Evolutionary conservation across 2,329 filamentous ascomycete genomes (phyloP), one percentile per base, ranked within the genome.

Genomic region (Diaporthe aspalathi): DNA sequence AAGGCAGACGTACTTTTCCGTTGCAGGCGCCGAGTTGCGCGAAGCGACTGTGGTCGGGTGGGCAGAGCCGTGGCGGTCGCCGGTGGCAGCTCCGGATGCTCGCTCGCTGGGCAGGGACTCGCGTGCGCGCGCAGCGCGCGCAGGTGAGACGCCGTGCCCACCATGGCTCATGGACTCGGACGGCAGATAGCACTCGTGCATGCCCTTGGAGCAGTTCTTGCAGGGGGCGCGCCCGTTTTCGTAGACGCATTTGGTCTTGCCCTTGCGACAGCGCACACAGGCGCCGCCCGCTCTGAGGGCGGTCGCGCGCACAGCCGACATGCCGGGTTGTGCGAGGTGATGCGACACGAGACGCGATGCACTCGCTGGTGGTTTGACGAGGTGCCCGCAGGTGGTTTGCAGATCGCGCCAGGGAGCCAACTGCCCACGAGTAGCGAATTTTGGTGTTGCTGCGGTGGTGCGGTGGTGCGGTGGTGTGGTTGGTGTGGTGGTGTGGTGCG

Each of bases 201-300:
- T 87, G 72, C 88, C 88, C 80, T 90, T 90, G 60, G 87, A 86
- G 80, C 88, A 90, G 80, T 90, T 90, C 78, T 88, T 88, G 82
- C 88, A 90, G 16, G 88, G 88, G n/a, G 87, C 86, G 78, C 87
- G 84, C 66, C 87, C 88, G 76, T 88, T 89, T 74, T 90, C 88
- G 81, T 90, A 90, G 76, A 90, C 88, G 74, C 88, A 90, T 76
- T 89, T 90, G 67, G 88, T 90, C 80, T 90, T 90, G 81, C 88
- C 88, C 78, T 90, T 90, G 79, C 88, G 87, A 80, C 88, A 90
- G 80, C 88, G 87, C 75, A 90, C 88, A 75, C 88, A 90, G 76
- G 88, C 88, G 76, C 87, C 88, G 78, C 88, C 88, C 79, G 88
- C 88, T 77, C 88, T 84, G 69, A 89, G 86, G 79, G 88, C 88